phyloP scores from a whole-genome alignment of 257 asterid species.

The Anisodus tanguticus region DNA sequence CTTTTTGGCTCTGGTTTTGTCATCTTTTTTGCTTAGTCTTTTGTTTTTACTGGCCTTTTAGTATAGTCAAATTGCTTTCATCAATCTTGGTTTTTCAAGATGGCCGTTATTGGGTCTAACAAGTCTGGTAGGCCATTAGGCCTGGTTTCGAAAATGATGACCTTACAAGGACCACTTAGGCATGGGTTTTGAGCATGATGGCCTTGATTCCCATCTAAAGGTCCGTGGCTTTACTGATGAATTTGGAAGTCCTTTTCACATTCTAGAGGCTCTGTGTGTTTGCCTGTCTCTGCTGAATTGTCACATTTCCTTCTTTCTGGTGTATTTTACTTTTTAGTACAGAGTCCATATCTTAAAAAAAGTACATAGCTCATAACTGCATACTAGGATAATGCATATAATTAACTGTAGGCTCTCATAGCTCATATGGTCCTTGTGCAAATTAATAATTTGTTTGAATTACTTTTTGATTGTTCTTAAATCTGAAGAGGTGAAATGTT shows the following conservation, averaged over 20 bases:
- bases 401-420: not conserved
- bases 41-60: not conserved
- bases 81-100: not conserved
- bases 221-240: not conserved
- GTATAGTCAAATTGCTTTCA: not conserved
- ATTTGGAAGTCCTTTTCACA: not conserved
- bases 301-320: not conserved
- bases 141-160: not conserved
- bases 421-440: not conserved
- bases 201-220: not conserved
- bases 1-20: not conserved
- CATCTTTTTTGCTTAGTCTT: not conserved
- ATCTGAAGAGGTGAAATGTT: not conserved
- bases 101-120: not conserved
- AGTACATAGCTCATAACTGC: not conserved
- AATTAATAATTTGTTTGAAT: conserved; percentile 15
- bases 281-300: not conserved
- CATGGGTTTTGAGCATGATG: not conserved
- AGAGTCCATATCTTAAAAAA: not conserved
- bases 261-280: not conserved
- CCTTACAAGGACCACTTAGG: not conserved
- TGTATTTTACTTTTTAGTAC: not conserved
- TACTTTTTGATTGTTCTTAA: not conserved
- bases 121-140: not conserved
- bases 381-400: not conserved